phyloP scores from a whole-genome alignment of 2,329 filamentous ascomycete genomes.

The Helminthosporium solani region DNA sequence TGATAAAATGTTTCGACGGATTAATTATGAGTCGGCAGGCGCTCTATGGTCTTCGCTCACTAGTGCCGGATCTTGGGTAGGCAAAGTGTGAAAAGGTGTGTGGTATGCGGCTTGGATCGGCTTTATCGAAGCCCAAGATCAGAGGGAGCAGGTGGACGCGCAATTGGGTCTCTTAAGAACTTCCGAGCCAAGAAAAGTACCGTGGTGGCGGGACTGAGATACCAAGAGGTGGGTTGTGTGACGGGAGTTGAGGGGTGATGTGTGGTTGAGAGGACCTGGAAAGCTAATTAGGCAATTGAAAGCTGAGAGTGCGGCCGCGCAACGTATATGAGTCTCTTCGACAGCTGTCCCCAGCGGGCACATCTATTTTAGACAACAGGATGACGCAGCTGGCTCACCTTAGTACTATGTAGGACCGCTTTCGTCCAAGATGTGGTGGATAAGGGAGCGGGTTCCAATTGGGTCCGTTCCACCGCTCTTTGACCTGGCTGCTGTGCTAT shows the following conservation, averaged over 20 bases:
- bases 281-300: slow-evolving; percentile 3
- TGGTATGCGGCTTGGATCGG: slow-evolving; percentile 5
- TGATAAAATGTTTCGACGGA: not conserved
- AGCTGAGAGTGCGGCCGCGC: slow-evolving; percentile 1
- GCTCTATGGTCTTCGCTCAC: no score
- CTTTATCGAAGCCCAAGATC: not conserved
- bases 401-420: slow-evolving; percentile 2
- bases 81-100: not conserved
- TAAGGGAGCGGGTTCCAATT: slow-evolving; percentile 32
- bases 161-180: not conserved
- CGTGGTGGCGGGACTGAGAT: not conserved
- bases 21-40: no score
- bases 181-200: not conserved
- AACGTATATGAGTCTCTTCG: slow-evolving; percentile 8
- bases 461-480: slow-evolving; percentile 34
- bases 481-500: slow-evolving; percentile 2
- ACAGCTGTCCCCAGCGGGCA: slow-evolving; percentile 7
- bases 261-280: slow-evolving; percentile 1
- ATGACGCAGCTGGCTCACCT: slow-evolving; percentile 30
- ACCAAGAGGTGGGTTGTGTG: not conserved
- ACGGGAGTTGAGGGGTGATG: not conserved
- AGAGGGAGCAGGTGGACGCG: not conserved
- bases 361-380: slow-evolving; percentile 9
- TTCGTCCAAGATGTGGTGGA: slow-evolving; percentile 12
- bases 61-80: not conserved